Conservation (phyloP, 495 filamentous ascomycete genomes). For the Penicillium bialowiezense region DNA sequence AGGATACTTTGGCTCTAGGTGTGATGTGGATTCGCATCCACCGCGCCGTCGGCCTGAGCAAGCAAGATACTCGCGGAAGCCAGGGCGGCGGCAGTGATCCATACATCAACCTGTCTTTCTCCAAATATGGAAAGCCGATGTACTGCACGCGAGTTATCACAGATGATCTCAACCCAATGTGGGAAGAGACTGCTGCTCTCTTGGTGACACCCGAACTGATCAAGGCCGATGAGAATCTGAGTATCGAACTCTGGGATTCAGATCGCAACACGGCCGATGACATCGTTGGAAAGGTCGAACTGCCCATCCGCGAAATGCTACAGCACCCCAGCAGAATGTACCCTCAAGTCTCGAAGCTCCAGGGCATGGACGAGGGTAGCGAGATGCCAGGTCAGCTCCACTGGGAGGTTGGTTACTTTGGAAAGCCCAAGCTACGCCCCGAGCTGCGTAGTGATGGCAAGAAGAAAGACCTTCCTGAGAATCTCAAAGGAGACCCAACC, state of each 20-base stretch:
- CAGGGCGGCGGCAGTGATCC: constrained; percentile 90
- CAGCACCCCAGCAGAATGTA: constrained; percentile 91
- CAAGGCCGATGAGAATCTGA: constrained; percentile 88
- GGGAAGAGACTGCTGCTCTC: constrained; percentile 85
- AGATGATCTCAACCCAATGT: constrained; percentile 90
- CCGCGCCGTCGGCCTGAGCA: constrained; percentile 79
- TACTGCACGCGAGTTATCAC: constrained; percentile 95
- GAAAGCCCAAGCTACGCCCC: constrained; percentile 78
- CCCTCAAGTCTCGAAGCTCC: constrained; percentile 80
- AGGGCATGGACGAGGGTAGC: constrained; percentile 75
- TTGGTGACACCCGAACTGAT: constrained; percentile 84
- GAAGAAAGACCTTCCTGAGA: constrained; percentile 68
- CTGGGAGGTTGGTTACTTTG: constrained; percentile 95
- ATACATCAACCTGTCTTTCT: constrained; percentile 74
- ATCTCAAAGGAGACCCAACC: constrained; percentile 67
- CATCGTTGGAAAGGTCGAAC: constrained; percentile 88
- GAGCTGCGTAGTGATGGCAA: constrained; percentile 84
- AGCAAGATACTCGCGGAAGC: constrained; percentile 82
- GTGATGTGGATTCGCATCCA: constrained; percentile 90
- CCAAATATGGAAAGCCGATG: constrained; percentile 96
- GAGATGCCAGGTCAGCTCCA: constrained; percentile 90
- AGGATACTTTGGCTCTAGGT: constrained; percentile 81
- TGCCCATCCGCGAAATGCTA: constrained; percentile 91
- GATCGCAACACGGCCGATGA: constrained; percentile 87
- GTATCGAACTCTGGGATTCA: constrained; percentile 93